Evolutionary conservation across 2,329 filamentous ascomycete species (phyloP).

Genomic region (Cytospora paraplurivora): DNA sequence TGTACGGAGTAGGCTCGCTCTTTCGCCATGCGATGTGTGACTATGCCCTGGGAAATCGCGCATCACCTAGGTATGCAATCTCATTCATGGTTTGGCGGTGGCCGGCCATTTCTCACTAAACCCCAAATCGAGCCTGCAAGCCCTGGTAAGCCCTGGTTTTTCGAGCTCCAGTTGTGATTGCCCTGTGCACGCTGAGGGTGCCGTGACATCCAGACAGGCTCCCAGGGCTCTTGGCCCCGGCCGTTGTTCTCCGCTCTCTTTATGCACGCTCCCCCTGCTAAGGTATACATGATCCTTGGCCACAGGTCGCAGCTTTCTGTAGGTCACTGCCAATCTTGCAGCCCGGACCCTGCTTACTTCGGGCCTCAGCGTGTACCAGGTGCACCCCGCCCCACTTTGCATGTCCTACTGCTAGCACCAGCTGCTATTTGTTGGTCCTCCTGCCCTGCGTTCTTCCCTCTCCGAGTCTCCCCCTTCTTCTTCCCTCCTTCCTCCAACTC

Average conservation of each 20-base stretch:
- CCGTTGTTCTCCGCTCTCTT: background rate
- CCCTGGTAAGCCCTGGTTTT: slow-evolving; percentile 2
- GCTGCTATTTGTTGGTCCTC: slow-evolving; percentile 28
- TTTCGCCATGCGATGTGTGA: slow-evolving; percentile 20
- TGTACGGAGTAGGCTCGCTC: slow-evolving; percentile 11
- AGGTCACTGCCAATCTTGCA: slow-evolving; percentile 24
- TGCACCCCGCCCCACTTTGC: slow-evolving; percentile 6
- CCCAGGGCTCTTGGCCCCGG: background rate
- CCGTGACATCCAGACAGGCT: background rate
- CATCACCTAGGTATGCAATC: slow-evolving; percentile 1
- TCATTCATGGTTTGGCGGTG: slow-evolving; percentile 1
- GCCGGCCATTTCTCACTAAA: background rate
- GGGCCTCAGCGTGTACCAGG: slow-evolving; percentile 11
- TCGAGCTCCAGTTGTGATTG: background rate
- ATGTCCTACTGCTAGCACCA: slow-evolving; percentile 8
- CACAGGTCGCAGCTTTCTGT: background rate
- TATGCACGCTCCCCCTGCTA: slow-evolving; percentile 1
- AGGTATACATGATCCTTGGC: background rate
- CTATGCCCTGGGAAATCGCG: slow-evolving; percentile 20
- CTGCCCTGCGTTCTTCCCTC: slow-evolving; percentile 16
- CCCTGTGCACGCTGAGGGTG: background rate
- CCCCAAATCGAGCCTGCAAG: background rate
- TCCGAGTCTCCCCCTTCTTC: slow-evolving; percentile 5
- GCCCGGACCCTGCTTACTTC: slow-evolving; percentile 11
- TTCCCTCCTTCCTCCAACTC: slow-evolving; percentile 24